Evolutionary conservation across 192 early-diverging fungal genomes (phyloP).

Genomic region (Martensiomyces pterosporus): DNA sequence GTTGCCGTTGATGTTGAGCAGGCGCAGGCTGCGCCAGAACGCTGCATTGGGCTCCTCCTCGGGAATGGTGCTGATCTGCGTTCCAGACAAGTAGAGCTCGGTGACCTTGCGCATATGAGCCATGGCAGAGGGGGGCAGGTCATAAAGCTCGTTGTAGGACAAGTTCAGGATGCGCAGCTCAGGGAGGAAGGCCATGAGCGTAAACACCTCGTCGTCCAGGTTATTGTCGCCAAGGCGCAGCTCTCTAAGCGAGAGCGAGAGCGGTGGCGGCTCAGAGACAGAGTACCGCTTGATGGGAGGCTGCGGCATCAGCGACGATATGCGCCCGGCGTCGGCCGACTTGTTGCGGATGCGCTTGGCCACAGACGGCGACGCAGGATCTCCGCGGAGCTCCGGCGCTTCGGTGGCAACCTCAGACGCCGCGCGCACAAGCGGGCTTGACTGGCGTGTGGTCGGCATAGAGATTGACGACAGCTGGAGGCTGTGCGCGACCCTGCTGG

Average conservation of each 20-base stretch:
- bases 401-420: conserved; percentile 22
- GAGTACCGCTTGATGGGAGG: conserved; percentile 39
- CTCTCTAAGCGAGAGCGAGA: conserved; percentile 54
- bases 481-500: conserved; percentile 20
- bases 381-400: not conserved
- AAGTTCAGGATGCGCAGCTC: conserved; percentile 77
- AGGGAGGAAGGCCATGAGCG: conserved; percentile 65
- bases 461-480: conserved; percentile 27
- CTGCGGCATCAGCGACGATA: conserved; percentile 14
- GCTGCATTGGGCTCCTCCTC: conserved; percentile 75
- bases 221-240: conserved; percentile 81
- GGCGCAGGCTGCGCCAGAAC: conserved; percentile 59
- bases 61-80: conserved; percentile 76
- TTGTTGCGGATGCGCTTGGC: conserved; percentile 33
- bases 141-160: conserved; percentile 74
- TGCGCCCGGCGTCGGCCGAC: conserved; percentile 37
- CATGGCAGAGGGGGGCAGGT: conserved; percentile 74
- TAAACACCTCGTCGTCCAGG: conserved; percentile 76
- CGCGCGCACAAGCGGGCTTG: conserved; percentile 34
- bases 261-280: conserved; percentile 52
- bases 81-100: conserved; percentile 81
- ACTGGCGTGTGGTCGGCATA: conserved; percentile 24
- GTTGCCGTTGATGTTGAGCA: conserved; percentile 88
- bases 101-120: conserved; percentile 63
- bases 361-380: not conserved